phyloP scores from a whole-genome alignment of 805 yeast species.

The baker's yeast (Saccharomyces cerevisiae) region DNA sequence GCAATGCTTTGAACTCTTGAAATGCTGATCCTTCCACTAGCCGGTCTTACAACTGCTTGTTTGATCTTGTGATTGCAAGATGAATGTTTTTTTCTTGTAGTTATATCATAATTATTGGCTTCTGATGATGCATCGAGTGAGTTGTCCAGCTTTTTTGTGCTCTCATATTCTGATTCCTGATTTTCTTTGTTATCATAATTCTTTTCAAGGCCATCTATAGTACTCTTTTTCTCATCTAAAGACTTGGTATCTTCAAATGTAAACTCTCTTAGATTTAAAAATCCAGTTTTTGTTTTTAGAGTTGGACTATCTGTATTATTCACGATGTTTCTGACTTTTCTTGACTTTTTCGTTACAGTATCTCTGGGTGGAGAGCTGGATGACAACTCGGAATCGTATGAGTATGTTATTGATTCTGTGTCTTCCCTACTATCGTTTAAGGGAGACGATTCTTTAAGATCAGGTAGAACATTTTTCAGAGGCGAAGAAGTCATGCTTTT shows the following conservation, averaged over 20 bases:
- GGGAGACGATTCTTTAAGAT: conserved; percentile 3
- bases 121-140: conserved; percentile 2
- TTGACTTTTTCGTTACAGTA: background rate
- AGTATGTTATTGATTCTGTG: conserved; percentile 5
- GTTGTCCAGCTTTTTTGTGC: conserved; percentile 11
- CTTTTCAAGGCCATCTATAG: background rate
- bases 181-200: background rate
- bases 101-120: conserved; percentile 3
- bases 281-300: conserved; percentile 43
- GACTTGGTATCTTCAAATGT: conserved; percentile 26
- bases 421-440: conserved; percentile 4
- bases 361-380: background rate
- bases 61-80: conserved; percentile 6
- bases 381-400: conserved; percentile 10
- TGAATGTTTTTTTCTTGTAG: background rate
- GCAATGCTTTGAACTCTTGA: conserved; percentile 8
- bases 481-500: conserved; percentile 7
- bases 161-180: background rate
- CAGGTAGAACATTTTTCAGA: conserved; percentile 12
- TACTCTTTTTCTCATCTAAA: conserved; percentile 1
- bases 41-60: conserved; percentile 17
- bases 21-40: conserved; percentile 30
- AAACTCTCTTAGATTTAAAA: conserved; percentile 41
- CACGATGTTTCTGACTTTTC: background rate
- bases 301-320: conserved; percentile 18